phyloP scores from a whole-genome alignment of 805 yeast species.

The Scheffersomyces amazonensis region DNA sequence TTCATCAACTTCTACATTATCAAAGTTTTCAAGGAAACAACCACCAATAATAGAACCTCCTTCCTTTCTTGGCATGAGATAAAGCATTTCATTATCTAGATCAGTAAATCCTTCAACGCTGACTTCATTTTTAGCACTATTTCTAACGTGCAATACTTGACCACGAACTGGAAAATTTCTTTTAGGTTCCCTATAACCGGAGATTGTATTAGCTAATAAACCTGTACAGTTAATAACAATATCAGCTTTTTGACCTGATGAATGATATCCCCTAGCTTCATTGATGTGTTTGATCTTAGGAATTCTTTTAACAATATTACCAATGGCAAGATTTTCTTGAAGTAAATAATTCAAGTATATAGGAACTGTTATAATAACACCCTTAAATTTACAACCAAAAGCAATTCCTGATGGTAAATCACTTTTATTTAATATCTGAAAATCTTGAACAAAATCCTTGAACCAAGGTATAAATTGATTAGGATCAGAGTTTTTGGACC shows the following conservation, averaged over 20 bases:
- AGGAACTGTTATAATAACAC: conserved; percentile 59
- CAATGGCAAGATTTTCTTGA: conserved; percentile 41
- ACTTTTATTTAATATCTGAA: conserved; percentile 23
- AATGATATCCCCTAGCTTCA: conserved; percentile 47
- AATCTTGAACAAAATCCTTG: conserved; percentile 39
- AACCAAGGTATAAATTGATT: conserved; percentile 44
- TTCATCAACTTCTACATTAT: conserved; percentile 28
- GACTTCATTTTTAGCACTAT: conserved; percentile 28
- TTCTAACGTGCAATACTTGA: conserved; percentile 52
- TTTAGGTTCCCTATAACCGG: conserved; percentile 43
- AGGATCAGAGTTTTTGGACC: conserved; percentile 4
- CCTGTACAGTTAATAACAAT: conserved; percentile 61
- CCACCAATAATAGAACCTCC: conserved; percentile 76
- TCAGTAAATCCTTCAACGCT: conserved; percentile 33
- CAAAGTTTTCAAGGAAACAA: conserved; percentile 17
- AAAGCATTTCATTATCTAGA: conserved; percentile 44
- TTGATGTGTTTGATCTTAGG: conserved; percentile 36
- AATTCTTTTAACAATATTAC: conserved; percentile 47
- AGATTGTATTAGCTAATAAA: conserved; percentile 40
- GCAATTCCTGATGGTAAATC: conserved; percentile 42
- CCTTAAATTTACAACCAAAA: conserved; percentile 47
- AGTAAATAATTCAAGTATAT: conserved; percentile 54
- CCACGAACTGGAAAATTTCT: conserved; percentile 55
- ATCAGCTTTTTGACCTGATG: conserved; percentile 40
- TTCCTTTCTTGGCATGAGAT: conserved; percentile 68